phyloP scores from a whole-genome alignment of 1,284 basidiomycete species.

The Leccinum subspadiceum region DNA sequence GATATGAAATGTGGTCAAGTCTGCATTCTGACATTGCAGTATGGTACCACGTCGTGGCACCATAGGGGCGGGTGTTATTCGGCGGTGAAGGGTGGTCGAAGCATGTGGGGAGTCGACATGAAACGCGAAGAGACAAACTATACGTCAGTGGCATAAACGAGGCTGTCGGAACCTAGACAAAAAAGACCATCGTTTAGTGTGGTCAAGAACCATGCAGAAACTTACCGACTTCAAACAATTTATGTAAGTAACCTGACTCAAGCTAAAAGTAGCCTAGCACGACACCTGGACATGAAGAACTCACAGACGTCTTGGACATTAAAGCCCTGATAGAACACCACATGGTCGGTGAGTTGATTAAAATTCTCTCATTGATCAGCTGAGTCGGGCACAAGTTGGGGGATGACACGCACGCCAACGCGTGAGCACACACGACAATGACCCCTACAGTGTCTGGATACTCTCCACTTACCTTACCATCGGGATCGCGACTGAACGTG shows the following conservation, averaged over 20 bases:
- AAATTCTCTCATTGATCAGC: conserved; percentile 15
- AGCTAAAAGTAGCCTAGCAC: background rate
- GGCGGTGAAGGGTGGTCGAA: conserved; percentile 26
- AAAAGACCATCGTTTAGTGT: conserved; percentile 10
- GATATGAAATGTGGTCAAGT: conserved; percentile 6
- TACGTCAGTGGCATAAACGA: conserved; percentile 23
- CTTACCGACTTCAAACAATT: background rate
- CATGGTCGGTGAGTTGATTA: conserved; percentile 22
- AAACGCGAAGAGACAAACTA: conserved; percentile 22
- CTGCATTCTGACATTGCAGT: conserved; percentile 1
- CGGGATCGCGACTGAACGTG: conserved; percentile 11
- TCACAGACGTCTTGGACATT: background rate
- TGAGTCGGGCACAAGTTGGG: background rate
- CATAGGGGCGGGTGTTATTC: conserved; percentile 1
- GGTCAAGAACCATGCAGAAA: conserved; percentile 1
- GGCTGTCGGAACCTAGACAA: conserved; percentile 5
- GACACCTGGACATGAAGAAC: conserved; percentile 8
- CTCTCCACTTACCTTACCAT: background rate
- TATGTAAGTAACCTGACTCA: background rate
- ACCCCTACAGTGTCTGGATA: conserved; percentile 3
- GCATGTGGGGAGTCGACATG: conserved; percentile 28
- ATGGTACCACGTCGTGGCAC: conserved; percentile 4
- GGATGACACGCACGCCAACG: conserved; percentile 12
- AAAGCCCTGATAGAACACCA: conserved; percentile 11
- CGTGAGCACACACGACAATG: conserved; percentile 6